Percentiles rank a stretch among this genome's conserved stretches.
Conservation (phyloP, 179 eudicot genomes). For the Patellifolia procumbens region DNA sequence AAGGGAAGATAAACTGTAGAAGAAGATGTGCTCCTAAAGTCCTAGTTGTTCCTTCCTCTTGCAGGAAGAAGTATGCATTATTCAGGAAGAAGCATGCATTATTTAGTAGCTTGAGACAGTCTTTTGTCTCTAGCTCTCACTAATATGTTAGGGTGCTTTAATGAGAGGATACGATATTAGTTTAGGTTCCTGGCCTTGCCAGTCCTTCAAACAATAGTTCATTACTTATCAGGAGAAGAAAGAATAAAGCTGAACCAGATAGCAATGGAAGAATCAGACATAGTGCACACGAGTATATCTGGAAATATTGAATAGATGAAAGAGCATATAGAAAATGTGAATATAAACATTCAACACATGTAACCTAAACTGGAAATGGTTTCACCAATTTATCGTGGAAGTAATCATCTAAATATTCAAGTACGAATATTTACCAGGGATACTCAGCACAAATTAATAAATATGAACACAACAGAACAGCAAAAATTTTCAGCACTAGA, state of each 20-base stretch:
- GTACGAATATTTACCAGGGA: too few species aligned
- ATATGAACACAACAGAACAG: background rate
- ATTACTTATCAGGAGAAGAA: background rate
- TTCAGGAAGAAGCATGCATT: too few species aligned
- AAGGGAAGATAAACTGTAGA: background rate
- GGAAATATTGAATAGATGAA: too few species aligned
- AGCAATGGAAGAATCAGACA: background rate
- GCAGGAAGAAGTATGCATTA: background rate
- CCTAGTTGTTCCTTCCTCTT: background rate
- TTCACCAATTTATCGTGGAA: too few species aligned
- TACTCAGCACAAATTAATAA: too few species aligned
- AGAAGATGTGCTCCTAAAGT: background rate
- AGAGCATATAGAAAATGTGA: too few species aligned
- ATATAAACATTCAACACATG: too few species aligned
- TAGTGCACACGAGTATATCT: too few species aligned
- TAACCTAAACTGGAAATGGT: too few species aligned
- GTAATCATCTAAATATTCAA: too few species aligned
- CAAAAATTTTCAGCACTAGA: too few species aligned
- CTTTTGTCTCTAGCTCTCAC: background rate
- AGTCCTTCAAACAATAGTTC: background rate
- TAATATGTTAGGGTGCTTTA: background rate
- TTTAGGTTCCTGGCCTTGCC: background rate
- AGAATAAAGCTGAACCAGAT: background rate
- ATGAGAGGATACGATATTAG: background rate
- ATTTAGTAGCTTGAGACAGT: background rate